Evolutionary conservation across 2,329 filamentous ascomycete genomes (phyloP), one percentile per base, ranked within the genome.

Genomic region (Amauroascus verrucosus): DNA sequence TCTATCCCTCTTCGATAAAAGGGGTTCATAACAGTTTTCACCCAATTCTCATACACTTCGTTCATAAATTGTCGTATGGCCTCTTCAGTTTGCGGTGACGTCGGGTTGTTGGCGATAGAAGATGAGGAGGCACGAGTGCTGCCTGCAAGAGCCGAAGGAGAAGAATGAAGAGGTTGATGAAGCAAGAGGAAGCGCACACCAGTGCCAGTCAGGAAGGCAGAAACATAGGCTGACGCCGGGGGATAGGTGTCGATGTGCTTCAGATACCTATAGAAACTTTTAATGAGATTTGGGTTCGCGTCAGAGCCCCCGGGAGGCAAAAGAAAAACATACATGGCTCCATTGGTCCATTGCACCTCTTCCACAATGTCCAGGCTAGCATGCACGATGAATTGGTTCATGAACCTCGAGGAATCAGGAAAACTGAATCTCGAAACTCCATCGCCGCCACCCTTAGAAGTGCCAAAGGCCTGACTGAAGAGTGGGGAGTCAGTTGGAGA

Each of bases 301-400:
- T 6, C 6, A 18, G 37, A 16, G n/a, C n/a, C n/a, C n/a, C n/a
- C n/a, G 18, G 37, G 6, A 18, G 18, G 32, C 14, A 38, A 5
- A 16, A 22, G 16, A 24, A 18, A 13, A 28, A 32, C 76, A 59
- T 74, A 94, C 88, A 95, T 85, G 62, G 87, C 84, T 3, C 86
- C 86, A 57, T 77, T 87, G 6, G 82, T 85, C 91, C 93, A 98
- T 73, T 97, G 93, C 28, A 91, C 83, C 71, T 98, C 93, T 73
- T 98, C 93, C 49, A 95, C 86, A 44, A 97, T 88, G 69, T 98
- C 93, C 54, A 98, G 76, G 60, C 87, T 87, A 61, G 88, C 90
- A 74, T 98, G 91, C 30, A 95, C 83, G 66, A 97, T 88, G 75
- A 98, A 97, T 70, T 96, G 93, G 74, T 96, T 96, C 77, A 96